Conservation (phyloP, 345 rosid genomes). For the Xanthoceras sorbifolium region DNA sequence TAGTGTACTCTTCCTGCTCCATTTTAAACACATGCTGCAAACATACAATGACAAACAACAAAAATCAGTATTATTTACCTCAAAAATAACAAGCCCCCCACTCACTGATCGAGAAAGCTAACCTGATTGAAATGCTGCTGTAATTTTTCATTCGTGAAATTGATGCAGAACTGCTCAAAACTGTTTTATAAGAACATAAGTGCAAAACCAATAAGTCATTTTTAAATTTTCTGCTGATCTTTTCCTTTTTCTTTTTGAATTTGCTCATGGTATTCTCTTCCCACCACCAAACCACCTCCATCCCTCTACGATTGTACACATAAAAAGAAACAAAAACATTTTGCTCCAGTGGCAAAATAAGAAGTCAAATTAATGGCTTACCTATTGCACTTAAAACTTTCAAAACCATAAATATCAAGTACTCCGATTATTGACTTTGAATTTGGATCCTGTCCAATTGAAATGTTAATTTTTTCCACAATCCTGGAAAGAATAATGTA, state of each 20-base stretch:
- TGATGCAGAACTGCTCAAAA: constrained; percentile 96
- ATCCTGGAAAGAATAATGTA: constrained; percentile 55
- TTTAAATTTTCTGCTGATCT: neutral
- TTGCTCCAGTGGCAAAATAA: neutral
- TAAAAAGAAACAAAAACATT: neutral
- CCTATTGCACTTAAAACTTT: constrained; percentile 92
- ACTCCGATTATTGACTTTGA: constrained; percentile 82
- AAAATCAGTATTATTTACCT: neutral
- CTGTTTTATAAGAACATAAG: constrained; percentile 41
- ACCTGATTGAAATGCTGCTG: constrained; percentile 98
- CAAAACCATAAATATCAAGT: constrained; percentile 94
- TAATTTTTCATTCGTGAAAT: constrained; percentile 88
- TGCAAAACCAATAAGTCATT: neutral
- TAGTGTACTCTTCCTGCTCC: constrained; percentile 92
- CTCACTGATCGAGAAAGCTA: constrained; percentile 8
- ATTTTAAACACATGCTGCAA: constrained; percentile 92
- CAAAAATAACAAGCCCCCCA: constrained; percentile 10
- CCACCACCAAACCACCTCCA: neutral
- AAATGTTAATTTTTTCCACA: constrained; percentile 81
- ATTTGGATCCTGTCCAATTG: constrained; percentile 92
- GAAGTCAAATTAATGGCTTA: constrained; percentile 20
- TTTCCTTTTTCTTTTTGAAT: neutral
- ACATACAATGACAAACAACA: constrained; percentile 5
- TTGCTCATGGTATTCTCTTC: neutral
- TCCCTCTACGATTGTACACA: neutral